Conservation (phyloP, 2,329 filamentous ascomycete genomes). For the Fusarium devonianum region DNA sequence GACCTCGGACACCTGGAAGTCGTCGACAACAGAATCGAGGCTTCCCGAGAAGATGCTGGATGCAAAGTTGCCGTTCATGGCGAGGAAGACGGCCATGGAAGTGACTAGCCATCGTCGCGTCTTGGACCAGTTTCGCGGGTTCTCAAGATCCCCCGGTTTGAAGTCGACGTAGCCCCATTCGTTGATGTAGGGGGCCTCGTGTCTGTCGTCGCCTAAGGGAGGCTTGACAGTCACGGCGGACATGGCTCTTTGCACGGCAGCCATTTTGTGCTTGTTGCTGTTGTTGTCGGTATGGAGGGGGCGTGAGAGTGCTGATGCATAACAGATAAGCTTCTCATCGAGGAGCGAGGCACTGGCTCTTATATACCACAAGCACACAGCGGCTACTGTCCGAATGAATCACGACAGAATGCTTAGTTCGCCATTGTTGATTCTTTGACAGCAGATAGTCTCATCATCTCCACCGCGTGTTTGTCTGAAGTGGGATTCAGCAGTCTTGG, state of each 20-base stretch:
- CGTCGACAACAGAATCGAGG: conserved; percentile 39
- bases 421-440: not conserved
- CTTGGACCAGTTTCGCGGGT: conserved; percentile 57
- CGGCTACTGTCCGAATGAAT: not conserved
- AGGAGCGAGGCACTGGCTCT: not conserved
- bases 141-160: conserved; percentile 57
- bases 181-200: conserved; percentile 53
- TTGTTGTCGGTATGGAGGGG: not conserved
- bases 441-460: conserved; percentile 5
- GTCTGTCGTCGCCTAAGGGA: not conserved
- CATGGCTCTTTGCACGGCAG: not conserved
- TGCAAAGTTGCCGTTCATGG: conserved; percentile 64
- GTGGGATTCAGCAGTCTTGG: not conserved
- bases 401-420: conserved; percentile 9
- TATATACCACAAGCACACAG: conserved; percentile 1
- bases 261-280: not conserved
- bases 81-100: conserved; percentile 52
- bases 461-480: not conserved
- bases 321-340: not conserved
- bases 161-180: conserved; percentile 60
- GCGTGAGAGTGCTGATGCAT: not conserved
- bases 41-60: conserved; percentile 47
- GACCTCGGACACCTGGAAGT: conserved; percentile 56
- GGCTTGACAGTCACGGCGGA: conserved; percentile 16
- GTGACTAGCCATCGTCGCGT: conserved; percentile 53